Evolutionary conservation across 139 green algal genomes (phyloP).

Genomic region (Mychonastes homosphaera): DNA sequence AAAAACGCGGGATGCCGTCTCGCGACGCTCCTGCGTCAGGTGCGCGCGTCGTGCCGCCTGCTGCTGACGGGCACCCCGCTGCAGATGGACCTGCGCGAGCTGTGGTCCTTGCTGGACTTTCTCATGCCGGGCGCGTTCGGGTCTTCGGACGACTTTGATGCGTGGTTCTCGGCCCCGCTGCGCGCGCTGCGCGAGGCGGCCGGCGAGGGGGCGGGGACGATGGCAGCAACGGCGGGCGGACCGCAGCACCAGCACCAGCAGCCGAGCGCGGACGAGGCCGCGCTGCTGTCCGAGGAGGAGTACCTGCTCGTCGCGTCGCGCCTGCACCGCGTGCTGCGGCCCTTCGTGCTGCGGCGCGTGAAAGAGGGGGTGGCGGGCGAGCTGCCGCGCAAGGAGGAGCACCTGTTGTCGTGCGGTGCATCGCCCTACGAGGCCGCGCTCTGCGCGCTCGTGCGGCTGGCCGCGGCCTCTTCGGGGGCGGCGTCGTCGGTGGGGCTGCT

Average conservation of each 20-base stretch:
- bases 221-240: not conserved
- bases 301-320: conserved; percentile 74
- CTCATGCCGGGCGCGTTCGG: conserved; percentile 80
- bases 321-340: conserved; percentile 65
- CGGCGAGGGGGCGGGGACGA: not conserved
- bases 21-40: conserved; percentile 31
- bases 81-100: conserved; percentile 96
- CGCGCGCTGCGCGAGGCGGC: conserved; percentile 8
- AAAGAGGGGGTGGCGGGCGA: conserved; percentile 70
- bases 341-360: conserved; percentile 92
- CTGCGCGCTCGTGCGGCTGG: not conserved
- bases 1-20: conserved; percentile 74
- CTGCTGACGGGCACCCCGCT: conserved; percentile 90
- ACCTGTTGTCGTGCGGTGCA: not conserved
- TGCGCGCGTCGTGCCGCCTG: conserved; percentile 23
- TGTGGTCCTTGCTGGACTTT: conserved; percentile 94
- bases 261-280: conserved; percentile 3
- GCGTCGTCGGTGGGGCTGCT: too few relatives aligned
- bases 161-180: conserved; percentile 62
- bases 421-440: not conserved
- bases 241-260: not conserved
- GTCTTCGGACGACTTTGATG: conserved; percentile 74
- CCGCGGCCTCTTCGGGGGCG: too few relatives aligned
- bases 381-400: conserved; percentile 68
- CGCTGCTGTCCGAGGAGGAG: conserved; percentile 54